Evolutionary conservation across 371 early-diverging fungal genomes (phyloP), one percentile per base, ranked within the genome.

Genomic region (Mortierella sp.): DNA sequence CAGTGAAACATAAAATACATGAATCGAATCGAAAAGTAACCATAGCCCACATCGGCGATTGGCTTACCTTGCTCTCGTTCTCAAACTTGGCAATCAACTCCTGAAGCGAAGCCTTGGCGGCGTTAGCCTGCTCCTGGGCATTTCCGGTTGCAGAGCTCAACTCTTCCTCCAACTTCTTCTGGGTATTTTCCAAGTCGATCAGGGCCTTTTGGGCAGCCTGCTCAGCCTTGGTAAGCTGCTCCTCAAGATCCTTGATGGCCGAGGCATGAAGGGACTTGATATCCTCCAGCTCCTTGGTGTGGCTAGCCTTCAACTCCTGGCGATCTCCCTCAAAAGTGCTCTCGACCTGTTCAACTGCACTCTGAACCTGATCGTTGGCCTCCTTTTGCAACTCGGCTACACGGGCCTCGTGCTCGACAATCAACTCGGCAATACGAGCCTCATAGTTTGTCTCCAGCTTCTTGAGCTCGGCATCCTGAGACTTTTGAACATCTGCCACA

Each of bases 291-390:
- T 78, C 83, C 61, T 79, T 78, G 11, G 44, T 29, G 55, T 73
- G 83, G 13, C 53, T 64, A 2, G 64, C 66, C 31, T 64, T 76
- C 40, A 78, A 63, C 22, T 78, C 83, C 73, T 78, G 43, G 13
- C 79, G 83, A 39, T 83, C 83, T n/a, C 50, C 66, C 31, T 74
- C 79, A 73, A 75, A 83, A 0, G 76, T 78, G 43, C 66, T 44
- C 68, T 78, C 76, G 64, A 83, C 76, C 64, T 74, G 64, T 11
- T 83, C 73, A 5, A 83, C 79, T 13, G 83, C 83, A 31, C 53
- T 83, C 50, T 72, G 76, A 40, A 78, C 71, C 40, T 83, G 83
- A 9, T 83, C 83, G 50, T 76, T 66, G 14, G 79, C 83, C 73
- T 83, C 83, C 29, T 40, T 71, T 65, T 75, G 73, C 40, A 83